Base-by-base conservation (phyloP, 1,284 basidiomycete species). In the Ganoderma leucocontextum region DNA sequence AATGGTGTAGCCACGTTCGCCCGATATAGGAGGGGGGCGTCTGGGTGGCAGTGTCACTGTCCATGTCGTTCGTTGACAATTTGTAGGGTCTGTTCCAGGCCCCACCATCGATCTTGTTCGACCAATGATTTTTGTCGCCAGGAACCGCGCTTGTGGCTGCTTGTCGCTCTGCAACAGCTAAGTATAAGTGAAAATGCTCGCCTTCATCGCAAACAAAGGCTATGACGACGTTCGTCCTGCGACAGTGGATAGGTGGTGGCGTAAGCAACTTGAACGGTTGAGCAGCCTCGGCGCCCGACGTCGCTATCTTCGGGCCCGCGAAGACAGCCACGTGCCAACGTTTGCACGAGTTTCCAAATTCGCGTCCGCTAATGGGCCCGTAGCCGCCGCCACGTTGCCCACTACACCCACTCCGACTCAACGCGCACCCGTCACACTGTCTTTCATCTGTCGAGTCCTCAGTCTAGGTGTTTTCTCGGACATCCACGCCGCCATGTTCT, bases 21-120 rank as follows among this genome's bases (percentile, higher is more conserved):
- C 60, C 39, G 68, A 67, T 67, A 58, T 65, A 39, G 66, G 33
- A 4, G 25, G 17, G 49, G 61, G 65, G 65, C 65, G 64, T 65
- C 42, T 42, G 57, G 57, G 71, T 70, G 71, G 71, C 71, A 33
- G 71, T 70, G 68, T 57, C 60, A 12, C 15, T 59, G 5, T 22
- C 6, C 17, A 36, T 58, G 35, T 41, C 22, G 4, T 6, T 6
- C 35, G n/a, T 13, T 36, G 9, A 36, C 33, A 29, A 52, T 52
- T 25, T 52, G 49, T 57, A 35, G 35, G 35, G 12, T 33, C 52
- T 8, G 15, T 58, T 58, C 58, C 19, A 33, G 15, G 35, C 33
- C 35, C 22, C 41, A 52, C 49, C 60, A 39, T 55, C 64, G 12
- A 60, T 49, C 29, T 19, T 35, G 19, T n/a, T 13, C 35, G 19